Evolutionary conservation across 2,329 filamentous ascomycete species (phyloP).

Genomic region (Plectosphaerella plurivora): DNA sequence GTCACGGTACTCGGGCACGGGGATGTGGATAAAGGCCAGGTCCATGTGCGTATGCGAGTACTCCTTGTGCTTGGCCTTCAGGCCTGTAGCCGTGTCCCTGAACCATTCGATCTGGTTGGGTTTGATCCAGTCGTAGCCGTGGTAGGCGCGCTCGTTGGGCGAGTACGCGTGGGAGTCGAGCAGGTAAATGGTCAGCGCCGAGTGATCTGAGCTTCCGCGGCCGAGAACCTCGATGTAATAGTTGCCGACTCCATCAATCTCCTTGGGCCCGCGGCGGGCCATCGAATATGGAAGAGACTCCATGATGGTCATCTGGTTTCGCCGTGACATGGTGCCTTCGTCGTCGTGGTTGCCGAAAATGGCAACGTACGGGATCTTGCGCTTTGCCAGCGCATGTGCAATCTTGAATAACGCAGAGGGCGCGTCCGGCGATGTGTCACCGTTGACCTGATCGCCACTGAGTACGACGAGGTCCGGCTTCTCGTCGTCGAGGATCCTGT

Average conservation of each 20-base stretch:
- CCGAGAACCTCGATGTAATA: conserved; percentile 90
- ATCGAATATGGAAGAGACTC: conserved; percentile 86
- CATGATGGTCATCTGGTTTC: conserved; percentile 78
- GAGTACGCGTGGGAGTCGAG: conserved; percentile 91
- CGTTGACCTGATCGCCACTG: conserved; percentile 93
- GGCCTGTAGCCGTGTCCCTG: conserved; percentile 64
- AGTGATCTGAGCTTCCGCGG: conserved; percentile 74
- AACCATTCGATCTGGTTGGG: conserved; percentile 95
- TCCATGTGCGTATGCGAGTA: conserved; percentile 94
- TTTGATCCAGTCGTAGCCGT: conserved; percentile 98
- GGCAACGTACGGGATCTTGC: conserved; percentile 84
- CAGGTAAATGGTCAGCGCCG: conserved; percentile 89
- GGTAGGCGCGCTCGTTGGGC: conserved; percentile 79
- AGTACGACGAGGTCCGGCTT: conserved; percentile 89
- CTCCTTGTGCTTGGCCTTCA: conserved; percentile 74
- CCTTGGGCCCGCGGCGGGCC: conserved; percentile 74
- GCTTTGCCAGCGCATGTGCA: conserved; percentile 75
- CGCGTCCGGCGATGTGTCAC: conserved; percentile 84
- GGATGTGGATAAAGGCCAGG: conserved; percentile 96
- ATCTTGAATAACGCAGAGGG: conserved; percentile 95
- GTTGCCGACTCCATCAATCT: conserved; percentile 88
- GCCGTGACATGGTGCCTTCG: conserved; percentile 74
- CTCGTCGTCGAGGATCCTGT: conserved; percentile 80
- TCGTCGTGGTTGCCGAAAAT: conserved; percentile 99
- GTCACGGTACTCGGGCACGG: conserved; percentile 80